phyloP scores from a whole-genome alignment of 1,284 basidiomycete genomes.

The Gomphus sp. region DNA sequence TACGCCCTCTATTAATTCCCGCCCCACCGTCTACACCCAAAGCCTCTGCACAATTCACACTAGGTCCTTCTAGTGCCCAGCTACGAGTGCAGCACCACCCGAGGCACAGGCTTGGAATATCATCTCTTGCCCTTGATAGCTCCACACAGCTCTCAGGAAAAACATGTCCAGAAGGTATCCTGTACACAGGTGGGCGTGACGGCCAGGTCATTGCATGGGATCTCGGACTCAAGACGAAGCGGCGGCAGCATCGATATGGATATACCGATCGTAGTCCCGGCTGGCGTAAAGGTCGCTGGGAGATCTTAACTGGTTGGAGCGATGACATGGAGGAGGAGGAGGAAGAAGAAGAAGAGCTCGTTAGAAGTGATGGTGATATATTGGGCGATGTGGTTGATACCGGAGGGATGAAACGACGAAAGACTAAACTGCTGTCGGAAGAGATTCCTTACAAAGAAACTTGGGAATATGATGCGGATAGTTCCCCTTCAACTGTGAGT shows the following conservation, averaged over 20 bases:
- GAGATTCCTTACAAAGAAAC: constrained; percentile 57
- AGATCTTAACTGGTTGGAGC: constrained; percentile 71
- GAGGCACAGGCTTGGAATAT: constrained; percentile 80
- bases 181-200: constrained; percentile 91
- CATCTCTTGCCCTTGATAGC: constrained; percentile 78
- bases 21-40: constrained; percentile 19
- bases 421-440: constrained; percentile 20
- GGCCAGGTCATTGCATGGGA: constrained; percentile 92
- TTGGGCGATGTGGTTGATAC: constrained; percentile 57
- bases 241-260: constrained; percentile 20
- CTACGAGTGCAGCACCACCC: constrained; percentile 41
- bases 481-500: constrained; percentile 41
- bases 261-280: constrained; percentile 18
- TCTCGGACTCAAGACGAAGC: constrained; percentile 34
- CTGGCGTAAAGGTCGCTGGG: constrained; percentile 44
- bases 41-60: constrained; percentile 17
- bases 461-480: constrained; percentile 67
- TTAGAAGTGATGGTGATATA: constrained; percentile 59
- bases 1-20: constrained; percentile 52
- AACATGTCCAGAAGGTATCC: constrained; percentile 71
- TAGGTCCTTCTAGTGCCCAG: constrained; percentile 13
- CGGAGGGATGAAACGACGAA: constrained; percentile 19
- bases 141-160: constrained; percentile 65
- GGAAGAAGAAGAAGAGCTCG: constrained; percentile 36
- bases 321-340: constrained; percentile 54